phyloP scores from a whole-genome alignment of 768 basidiomycete genomes.

The Paxillus involutus region DNA sequence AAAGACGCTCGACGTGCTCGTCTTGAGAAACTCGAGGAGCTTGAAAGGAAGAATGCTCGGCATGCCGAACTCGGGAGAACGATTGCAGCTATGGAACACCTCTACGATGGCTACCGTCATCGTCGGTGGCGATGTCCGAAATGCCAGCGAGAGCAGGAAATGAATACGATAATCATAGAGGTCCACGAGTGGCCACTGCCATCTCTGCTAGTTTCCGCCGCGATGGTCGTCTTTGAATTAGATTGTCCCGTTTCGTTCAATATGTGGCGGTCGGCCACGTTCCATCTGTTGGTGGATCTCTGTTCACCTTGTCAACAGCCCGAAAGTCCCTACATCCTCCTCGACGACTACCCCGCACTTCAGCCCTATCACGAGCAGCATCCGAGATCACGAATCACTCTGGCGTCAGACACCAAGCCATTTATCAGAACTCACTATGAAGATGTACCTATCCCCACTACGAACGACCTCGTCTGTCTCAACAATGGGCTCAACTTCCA shows the following conservation, averaged over 20 bases:
- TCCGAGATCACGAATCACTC: constrained; percentile 27
- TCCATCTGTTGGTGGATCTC: constrained; percentile 35
- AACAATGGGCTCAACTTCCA: constrained; percentile 31
- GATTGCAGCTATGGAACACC: not conserved
- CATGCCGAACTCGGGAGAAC: not conserved
- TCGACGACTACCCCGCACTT: constrained; percentile 1
- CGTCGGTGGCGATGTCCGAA: constrained; percentile 15
- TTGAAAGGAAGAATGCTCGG: constrained; percentile 15
- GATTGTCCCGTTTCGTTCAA: constrained; percentile 34
- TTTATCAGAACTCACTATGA: constrained; percentile 34
- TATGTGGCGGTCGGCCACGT: constrained; percentile 42
- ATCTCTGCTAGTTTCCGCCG: constrained; percentile 6
- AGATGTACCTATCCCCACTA: constrained; percentile 13
- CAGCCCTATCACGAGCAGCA: not conserved
- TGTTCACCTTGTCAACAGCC: constrained; percentile 13
- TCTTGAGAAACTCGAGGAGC: constrained; percentile 25
- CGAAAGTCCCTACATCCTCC: not conserved
- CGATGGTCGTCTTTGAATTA: constrained; percentile 42
- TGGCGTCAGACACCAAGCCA: constrained; percentile 37
- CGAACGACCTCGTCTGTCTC: constrained; percentile 16
- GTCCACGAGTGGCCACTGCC: constrained; percentile 50
- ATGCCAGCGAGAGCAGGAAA: constrained; percentile 23
- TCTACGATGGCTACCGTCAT: not conserved
- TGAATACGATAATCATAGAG: constrained; percentile 22
- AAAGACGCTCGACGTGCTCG: constrained; percentile 18